Evolutionary conservation across 108 stramenopile species (phyloP).

Genomic region (Cyclotella sp.): DNA sequence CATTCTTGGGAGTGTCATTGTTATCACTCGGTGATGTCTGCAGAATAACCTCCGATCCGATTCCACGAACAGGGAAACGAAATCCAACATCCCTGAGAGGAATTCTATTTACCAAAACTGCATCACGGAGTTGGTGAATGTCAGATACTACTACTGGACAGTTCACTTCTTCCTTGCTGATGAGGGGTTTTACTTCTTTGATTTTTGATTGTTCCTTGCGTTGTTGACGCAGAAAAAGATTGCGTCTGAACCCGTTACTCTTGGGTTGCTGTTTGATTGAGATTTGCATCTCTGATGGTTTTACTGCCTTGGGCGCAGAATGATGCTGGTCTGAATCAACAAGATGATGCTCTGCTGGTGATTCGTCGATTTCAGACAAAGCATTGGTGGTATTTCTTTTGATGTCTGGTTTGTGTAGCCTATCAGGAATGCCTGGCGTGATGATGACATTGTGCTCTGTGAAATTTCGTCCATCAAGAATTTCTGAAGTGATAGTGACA

Average conservation of each 20-base stretch:
- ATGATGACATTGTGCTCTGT: background rate
- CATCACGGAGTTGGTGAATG: constrained; percentile 47
- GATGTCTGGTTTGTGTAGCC: background rate
- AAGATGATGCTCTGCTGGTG: too few relatives aligned
- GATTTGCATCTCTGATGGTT: too few relatives aligned
- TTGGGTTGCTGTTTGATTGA: too few relatives aligned
- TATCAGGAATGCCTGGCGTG: background rate
- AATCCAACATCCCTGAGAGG: constrained; percentile 52
- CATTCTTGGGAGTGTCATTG: background rate
- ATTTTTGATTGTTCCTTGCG: background rate
- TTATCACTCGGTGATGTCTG: background rate
- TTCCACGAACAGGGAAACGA: constrained; percentile 37
- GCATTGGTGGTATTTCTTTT: background rate
- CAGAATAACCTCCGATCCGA: constrained; percentile 37
- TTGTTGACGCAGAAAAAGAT: background rate
- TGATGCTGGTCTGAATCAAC: too few relatives aligned
- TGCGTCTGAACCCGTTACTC: background rate
- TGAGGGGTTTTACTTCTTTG: background rate
- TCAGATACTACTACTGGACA: constrained; percentile 45
- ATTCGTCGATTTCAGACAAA: too few relatives aligned
- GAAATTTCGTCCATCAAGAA: too few relatives aligned
- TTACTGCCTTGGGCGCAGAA: too few relatives aligned
- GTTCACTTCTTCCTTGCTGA: constrained; percentile 36
- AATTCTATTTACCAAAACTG: constrained; percentile 35
- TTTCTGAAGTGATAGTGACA: background rate